Conservation (phyloP, 2,329 filamentous ascomycete species). For the Trichoderma pleuroti region DNA sequence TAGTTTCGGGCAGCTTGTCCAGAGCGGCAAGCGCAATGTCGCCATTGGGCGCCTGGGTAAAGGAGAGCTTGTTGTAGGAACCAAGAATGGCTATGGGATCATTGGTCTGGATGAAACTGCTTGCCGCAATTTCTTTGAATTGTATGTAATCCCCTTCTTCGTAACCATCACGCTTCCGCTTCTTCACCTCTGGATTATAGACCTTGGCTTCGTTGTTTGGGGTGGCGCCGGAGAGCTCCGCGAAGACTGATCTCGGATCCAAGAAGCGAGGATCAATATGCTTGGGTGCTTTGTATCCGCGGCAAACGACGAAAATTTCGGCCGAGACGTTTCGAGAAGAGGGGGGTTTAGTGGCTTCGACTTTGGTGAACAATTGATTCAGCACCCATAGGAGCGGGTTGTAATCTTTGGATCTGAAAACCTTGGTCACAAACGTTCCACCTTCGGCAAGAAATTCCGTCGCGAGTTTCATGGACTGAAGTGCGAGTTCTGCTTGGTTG, state of each 20-base stretch:
- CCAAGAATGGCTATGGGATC: constrained; percentile 94
- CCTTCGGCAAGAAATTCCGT: constrained; percentile 88
- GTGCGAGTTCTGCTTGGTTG: constrained; percentile 87
- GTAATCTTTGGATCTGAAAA: constrained; percentile 96
- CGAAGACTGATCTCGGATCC: constrained; percentile 85
- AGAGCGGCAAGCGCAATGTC: constrained; percentile 86
- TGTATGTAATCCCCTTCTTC: constrained; percentile 93
- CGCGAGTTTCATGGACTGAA: constrained; percentile 88
- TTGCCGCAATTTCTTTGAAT: constrained; percentile 83
- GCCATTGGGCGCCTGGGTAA: constrained; percentile 73
- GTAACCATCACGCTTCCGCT: constrained; percentile 95
- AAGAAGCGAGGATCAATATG: constrained; percentile 88
- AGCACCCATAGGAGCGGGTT: constrained; percentile 95
- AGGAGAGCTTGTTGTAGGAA: constrained; percentile 76
- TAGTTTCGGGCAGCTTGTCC: constrained; percentile 82
- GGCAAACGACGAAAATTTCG: constrained; percentile 97
- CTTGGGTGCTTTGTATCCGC: constrained; percentile 93
- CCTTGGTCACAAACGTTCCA: constrained; percentile 94
- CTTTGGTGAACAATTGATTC: constrained; percentile 91
- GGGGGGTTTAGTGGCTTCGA: constrained; percentile 95
- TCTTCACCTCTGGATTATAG: constrained; percentile 96
- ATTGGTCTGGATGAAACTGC: constrained; percentile 87
- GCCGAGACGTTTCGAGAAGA: constrained; percentile 94
- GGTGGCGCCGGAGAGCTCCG: constrained; percentile 77
- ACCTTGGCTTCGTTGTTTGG: constrained; percentile 98